Percentiles rank a stretch among this genome's conserved stretches.
Evolutionary conservation across 495 filamentous ascomycete genomes (phyloP).

Genomic region (Hypoxylon trugodes): DNA sequence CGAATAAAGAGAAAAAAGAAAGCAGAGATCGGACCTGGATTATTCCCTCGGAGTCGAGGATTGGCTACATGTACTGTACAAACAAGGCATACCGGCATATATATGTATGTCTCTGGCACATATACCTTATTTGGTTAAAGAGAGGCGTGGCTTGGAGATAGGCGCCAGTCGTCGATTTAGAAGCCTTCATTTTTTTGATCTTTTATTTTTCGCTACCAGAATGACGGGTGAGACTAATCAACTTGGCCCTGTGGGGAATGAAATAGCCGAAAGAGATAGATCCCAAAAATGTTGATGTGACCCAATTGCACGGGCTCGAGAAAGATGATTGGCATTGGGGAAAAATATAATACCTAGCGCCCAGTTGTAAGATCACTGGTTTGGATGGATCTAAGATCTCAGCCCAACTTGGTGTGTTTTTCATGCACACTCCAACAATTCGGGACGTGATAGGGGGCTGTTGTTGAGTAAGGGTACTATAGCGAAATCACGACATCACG

Average conservation of each 20-base stretch:
- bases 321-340: constrained; percentile 36
- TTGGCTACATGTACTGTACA: no score
- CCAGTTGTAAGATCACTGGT: constrained; percentile 29
- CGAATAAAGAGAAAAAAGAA: constrained; percentile 3
- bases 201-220: constrained; percentile 41
- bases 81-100: no score
- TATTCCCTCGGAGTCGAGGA: constrained; percentile 7
- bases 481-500: constrained; percentile 14
- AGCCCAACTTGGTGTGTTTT: constrained; percentile 21
- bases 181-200: constrained; percentile 34
- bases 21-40: background rate
- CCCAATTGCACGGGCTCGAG: constrained; percentile 28
- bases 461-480: background rate
- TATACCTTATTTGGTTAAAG: constrained; percentile 8
- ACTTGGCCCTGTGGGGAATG: constrained; percentile 39
- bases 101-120: background rate
- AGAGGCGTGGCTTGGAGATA: constrained; percentile 26
- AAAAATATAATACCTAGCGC: constrained; percentile 26
- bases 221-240: constrained; percentile 42
- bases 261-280: constrained; percentile 40
- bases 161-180: constrained; percentile 37
- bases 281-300: constrained; percentile 37
- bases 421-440: constrained; percentile 16
- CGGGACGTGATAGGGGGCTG: constrained; percentile 24
- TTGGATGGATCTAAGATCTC: constrained; percentile 39